A percentile compares a stretch with the other conserved stretches of the same genome.
These are phyloP conservation scores for Mycena olivaceomarginata DNA, from an alignment of 768 basidiomycete genomes.

Conservation along the genomic window DNA sequence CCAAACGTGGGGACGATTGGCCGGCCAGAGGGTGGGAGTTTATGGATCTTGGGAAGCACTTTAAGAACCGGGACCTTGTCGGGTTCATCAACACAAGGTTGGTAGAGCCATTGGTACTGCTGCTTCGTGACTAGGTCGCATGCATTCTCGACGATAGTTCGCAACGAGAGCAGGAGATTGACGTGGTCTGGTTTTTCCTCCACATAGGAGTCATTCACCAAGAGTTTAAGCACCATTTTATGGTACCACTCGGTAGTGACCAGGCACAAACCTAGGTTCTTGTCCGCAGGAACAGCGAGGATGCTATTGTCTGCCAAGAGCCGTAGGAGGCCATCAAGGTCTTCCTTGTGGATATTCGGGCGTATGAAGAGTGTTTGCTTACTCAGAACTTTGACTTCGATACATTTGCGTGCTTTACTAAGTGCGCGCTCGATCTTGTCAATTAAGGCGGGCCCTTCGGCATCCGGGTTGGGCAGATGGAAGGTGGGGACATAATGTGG, in stretches of 20 bases:
- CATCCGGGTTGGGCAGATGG: too few species aligned
- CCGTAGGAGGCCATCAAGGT: neutral
- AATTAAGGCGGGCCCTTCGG: too few species aligned
- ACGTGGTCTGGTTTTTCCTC: neutral
- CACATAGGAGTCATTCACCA: neutral
- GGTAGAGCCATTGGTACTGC: neutral
- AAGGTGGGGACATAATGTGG: too few species aligned
- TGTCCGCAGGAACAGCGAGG: neutral
- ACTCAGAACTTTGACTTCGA: neutral
- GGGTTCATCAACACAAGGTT: neutral
- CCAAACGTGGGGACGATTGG: neutral
- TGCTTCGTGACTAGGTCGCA: neutral
- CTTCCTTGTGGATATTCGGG: neutral
- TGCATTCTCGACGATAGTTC: neutral
- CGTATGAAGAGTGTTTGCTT: neutral
- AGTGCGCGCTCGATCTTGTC: too few species aligned
- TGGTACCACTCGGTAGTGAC: conserved; percentile 1
- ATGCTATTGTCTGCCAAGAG: neutral
- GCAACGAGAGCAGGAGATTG: neutral
- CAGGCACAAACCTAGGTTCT: neutral
- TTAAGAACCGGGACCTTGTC: neutral
- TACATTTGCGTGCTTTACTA: neutral
- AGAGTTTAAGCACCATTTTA: neutral
- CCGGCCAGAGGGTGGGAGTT: neutral
- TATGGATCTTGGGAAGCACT: neutral